Conservation (phyloP, 2,329 filamentous ascomycete species). For the Trichoderma guizhouense region DNA sequence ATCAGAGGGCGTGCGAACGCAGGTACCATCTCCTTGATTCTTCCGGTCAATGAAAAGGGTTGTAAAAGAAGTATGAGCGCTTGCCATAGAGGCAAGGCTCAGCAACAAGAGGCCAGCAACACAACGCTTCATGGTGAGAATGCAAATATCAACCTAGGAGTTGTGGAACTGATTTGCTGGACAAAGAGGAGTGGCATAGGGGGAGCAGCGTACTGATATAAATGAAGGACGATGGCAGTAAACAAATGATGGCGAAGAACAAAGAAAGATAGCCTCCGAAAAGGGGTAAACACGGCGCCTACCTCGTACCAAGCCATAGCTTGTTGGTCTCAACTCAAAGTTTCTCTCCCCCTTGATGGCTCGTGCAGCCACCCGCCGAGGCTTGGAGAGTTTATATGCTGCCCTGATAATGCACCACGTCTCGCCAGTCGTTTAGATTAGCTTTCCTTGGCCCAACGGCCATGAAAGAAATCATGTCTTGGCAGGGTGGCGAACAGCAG, state of each 20-base stretch:
- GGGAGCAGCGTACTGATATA: background rate
- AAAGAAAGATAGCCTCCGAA: background rate
- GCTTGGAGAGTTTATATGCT: background rate
- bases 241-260: background rate
- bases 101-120: slow-evolving; percentile 29
- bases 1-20: slow-evolving; percentile 63
- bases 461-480: background rate
- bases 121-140: slow-evolving; percentile 35
- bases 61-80: slow-evolving; percentile 61
- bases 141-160: background rate
- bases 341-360: background rate
- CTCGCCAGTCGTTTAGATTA: background rate
- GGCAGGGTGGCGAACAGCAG: background rate
- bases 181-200: background rate
- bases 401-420: background rate
- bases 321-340: background rate
- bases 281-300: background rate
- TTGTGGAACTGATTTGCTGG: background rate
- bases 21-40: slow-evolving; percentile 67
- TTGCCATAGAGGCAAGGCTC: slow-evolving; percentile 37
- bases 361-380: background rate
- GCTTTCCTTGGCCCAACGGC: background rate
- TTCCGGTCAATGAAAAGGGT: slow-evolving; percentile 60
- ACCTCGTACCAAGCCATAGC: background rate
- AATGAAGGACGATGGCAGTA: background rate